Percentiles rank a stretch among this genome's conserved stretches.
Evolutionary conservation across 2,329 filamentous ascomycete species (phyloP).

Genomic region (Ascochyta fabae): DNA sequence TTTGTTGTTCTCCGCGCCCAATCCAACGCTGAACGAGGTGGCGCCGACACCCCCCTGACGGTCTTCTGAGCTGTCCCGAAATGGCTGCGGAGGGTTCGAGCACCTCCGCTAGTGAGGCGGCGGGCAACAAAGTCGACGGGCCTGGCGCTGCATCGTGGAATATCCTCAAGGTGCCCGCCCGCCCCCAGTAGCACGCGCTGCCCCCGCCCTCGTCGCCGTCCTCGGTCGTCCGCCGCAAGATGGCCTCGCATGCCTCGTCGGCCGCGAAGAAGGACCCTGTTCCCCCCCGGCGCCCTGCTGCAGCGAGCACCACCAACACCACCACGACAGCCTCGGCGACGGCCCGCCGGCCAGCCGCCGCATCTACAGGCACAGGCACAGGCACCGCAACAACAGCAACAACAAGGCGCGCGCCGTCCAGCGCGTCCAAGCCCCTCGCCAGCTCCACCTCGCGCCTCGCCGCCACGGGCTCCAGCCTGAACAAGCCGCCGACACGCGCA

Average conservation of each 20-base stretch:
- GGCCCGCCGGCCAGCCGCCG: neutral
- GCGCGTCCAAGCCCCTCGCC: constrained; percentile 33
- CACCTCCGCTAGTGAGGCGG: constrained; percentile 13
- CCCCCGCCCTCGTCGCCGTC: constrained; percentile 37
- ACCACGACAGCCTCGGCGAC: constrained; percentile 15
- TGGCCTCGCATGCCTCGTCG: constrained; percentile 40
- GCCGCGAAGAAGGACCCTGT: constrained; percentile 37
- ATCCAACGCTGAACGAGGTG: neutral
- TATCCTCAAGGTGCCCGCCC: neutral
- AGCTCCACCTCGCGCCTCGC: constrained; percentile 36
- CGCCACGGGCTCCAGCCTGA: constrained; percentile 39
- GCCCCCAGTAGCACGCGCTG: constrained; percentile 12
- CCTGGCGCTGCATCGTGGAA: neutral
- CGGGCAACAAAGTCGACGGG: neutral
- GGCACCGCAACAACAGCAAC: constrained; percentile 27
- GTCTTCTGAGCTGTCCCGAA: constrained; percentile 2
- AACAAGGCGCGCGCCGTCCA: constrained; percentile 30
- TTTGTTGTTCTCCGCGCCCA: constrained; percentile 2
- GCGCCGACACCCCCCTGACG: constrained; percentile 7
- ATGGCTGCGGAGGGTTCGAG: constrained; percentile 15
- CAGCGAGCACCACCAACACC: constrained; percentile 2
- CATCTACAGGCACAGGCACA: constrained; percentile 10
- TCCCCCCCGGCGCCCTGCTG: constrained; percentile 35
- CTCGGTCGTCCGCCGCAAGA: constrained; percentile 40
- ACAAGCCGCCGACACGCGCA: constrained; percentile 47